Conservation (phyloP, 257 asterid genomes). For the Solanum sejunctum region DNA sequence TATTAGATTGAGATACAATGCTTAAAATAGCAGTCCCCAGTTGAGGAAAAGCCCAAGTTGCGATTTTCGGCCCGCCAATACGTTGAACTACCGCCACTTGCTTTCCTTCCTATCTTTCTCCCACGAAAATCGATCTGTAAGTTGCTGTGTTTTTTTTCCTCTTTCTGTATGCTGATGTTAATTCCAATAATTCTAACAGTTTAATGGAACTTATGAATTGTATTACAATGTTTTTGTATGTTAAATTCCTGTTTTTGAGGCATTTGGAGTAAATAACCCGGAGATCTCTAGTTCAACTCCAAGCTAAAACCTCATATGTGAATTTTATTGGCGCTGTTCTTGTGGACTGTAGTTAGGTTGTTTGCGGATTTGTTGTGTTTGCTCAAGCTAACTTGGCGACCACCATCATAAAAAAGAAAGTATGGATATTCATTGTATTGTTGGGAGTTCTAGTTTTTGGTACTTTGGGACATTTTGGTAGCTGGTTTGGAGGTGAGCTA, state of each 20-base stretch:
- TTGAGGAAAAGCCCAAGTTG: background rate
- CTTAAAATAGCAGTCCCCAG: background rate
- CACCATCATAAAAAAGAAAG: background rate
- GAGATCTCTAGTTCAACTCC: background rate
- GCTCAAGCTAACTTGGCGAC: background rate
- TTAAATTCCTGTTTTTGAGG: background rate
- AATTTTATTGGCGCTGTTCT: background rate
- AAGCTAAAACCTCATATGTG: background rate
- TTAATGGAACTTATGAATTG: background rate
- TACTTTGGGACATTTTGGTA: background rate
- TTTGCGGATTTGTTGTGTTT: background rate
- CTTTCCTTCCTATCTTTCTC: background rate
- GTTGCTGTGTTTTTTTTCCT: background rate
- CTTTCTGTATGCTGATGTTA: background rate
- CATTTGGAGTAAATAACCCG: background rate
- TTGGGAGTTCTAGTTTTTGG: background rate
- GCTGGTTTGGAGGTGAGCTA: background rate
- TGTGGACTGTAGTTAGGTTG: background rate
- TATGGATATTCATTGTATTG: background rate
- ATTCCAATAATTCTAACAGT: background rate
- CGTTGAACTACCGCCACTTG: background rate
- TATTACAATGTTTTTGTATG: background rate
- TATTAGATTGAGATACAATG: background rate
- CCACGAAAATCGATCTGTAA: background rate
- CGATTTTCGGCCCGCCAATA: background rate